Conservation (phyloP, 2,329 filamentous ascomycete species). For the Diaporthe citrichinensis region DNA sequence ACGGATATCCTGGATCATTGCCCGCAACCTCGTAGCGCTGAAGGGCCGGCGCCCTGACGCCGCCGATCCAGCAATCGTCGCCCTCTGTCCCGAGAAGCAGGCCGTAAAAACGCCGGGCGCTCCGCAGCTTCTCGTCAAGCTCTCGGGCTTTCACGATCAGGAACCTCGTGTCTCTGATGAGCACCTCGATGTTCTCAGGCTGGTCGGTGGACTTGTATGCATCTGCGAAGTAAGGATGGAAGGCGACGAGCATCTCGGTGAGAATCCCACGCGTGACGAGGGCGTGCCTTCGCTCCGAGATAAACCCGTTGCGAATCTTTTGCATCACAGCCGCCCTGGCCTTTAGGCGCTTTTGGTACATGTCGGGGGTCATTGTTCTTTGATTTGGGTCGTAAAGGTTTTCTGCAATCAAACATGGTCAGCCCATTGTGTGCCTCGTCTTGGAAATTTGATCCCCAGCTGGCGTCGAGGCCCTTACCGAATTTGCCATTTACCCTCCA, state of each 20-base stretch:
- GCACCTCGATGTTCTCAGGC: neutral
- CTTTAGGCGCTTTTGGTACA: neutral
- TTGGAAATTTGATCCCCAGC: too few relatives aligned
- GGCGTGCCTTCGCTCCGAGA: neutral
- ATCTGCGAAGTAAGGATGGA: conserved; percentile 19
- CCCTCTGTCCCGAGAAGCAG: neutral
- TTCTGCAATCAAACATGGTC: neutral
- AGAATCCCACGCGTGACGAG: neutral
- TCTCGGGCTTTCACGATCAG: conserved; percentile 8
- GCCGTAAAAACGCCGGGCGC: neutral
- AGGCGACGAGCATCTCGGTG: conserved; percentile 1
- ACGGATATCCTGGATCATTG: neutral
- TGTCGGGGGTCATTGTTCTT: neutral
- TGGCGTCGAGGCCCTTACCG: neutral
- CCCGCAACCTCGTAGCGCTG: neutral
- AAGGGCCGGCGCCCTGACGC: neutral
- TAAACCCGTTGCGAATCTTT: neutral
- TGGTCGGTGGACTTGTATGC: neutral
- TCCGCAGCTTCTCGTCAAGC: conserved; percentile 1
- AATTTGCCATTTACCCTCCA: neutral
- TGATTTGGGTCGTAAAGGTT: neutral
- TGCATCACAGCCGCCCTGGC: neutral
- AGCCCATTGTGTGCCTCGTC: neutral
- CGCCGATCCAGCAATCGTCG: neutral
- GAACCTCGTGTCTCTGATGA: neutral